A percentile compares a stretch with the other conserved stretches of the same genome.
phyloP scores from a whole-genome alignment of 139 green algal genomes.

The Micractinium sp. region DNA sequence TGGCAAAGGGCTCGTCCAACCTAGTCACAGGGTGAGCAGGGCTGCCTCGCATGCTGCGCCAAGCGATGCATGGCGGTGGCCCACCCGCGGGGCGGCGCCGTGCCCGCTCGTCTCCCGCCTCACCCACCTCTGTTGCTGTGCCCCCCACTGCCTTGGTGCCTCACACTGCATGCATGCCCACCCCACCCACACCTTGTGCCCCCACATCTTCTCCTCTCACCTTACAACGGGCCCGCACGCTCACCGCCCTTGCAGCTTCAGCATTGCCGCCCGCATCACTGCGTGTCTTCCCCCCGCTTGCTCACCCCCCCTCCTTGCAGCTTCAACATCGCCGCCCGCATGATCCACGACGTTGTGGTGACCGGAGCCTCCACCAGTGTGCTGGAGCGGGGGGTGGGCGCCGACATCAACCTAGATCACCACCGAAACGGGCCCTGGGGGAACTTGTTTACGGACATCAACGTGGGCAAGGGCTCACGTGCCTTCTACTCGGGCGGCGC shows the following conservation, averaged over 20 bases:
- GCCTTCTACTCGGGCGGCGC: background rate
- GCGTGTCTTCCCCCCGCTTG: background rate
- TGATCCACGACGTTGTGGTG: background rate
- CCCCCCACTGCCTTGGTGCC: no score
- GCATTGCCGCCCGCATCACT: no score
- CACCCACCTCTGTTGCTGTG: background rate
- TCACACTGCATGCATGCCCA: no score
- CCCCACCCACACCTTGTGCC: no score
- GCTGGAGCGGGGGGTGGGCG: background rate
- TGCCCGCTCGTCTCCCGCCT: background rate
- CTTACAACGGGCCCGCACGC: no score
- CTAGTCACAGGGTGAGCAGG: background rate
- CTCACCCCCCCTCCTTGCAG: background rate
- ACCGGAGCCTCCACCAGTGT: background rate
- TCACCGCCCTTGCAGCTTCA: background rate
- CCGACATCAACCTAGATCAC: constrained; percentile 4
- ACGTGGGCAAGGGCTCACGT: background rate
- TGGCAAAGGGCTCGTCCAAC: background rate
- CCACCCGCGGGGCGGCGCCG: no score
- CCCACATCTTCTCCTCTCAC: no score
- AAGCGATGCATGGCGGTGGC: background rate
- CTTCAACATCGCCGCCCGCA: constrained; percentile 1
- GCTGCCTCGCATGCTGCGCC: background rate
- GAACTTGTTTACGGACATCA: constrained; percentile 7
- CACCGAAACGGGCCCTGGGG: background rate